A percentile compares a stretch with the other conserved stretches of the same genome.
These are phyloP conservation scores for Aspergillus thermomutatus DNA, from an alignment of 2,329 filamentous ascomycete genomes.

Conservation along the genomic window DNA sequence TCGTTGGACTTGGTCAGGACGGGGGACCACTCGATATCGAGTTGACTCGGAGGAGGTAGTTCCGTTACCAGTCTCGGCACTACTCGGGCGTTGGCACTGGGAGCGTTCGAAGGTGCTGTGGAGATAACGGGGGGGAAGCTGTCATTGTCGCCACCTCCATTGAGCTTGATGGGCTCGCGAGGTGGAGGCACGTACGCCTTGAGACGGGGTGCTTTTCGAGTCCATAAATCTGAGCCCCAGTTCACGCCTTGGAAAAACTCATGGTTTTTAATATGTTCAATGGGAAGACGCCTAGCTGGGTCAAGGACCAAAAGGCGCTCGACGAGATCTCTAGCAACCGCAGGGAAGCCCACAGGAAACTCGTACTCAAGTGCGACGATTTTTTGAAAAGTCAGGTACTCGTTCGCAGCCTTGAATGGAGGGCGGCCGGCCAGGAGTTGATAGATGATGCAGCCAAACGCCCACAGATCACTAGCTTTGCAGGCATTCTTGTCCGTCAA, in stretches of 20 bases:
- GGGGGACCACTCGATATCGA: slow-evolving; percentile 98
- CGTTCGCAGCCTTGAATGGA: slow-evolving; percentile 92
- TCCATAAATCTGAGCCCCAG: slow-evolving; percentile 85
- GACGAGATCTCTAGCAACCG: slow-evolving; percentile 80
- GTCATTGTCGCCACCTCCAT: slow-evolving; percentile 47
- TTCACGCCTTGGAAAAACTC: slow-evolving; percentile 85
- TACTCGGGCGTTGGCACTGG: slow-evolving; percentile 51
- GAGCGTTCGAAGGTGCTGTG: slow-evolving; percentile 36
- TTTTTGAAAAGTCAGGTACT: slow-evolving; percentile 97
- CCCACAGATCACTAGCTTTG: slow-evolving; percentile 97
- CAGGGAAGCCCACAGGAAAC: slow-evolving; percentile 84
- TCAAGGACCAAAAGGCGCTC: slow-evolving; percentile 89
- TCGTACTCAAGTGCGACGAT: slow-evolving; percentile 93
- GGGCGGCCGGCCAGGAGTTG: slow-evolving; percentile 93
- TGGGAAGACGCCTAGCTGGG: slow-evolving; percentile 74
- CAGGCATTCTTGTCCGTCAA: slow-evolving; percentile 94
- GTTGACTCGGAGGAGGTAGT: slow-evolving; percentile 88
- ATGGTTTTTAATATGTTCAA: slow-evolving; percentile 96
- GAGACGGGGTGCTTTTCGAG: slow-evolving; percentile 79
- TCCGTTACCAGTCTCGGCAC: slow-evolving; percentile 87
- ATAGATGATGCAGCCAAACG: slow-evolving; percentile 96
- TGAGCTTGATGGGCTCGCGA: slow-evolving; percentile 75
- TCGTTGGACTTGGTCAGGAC: slow-evolving; percentile 89
- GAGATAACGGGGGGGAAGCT: slow-evolving; percentile 43
- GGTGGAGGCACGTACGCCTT: slow-evolving; percentile 77